Base-by-base conservation (phyloP, 1,284 basidiomycete species). In the Tetrapyrgos nigripes region DNA sequence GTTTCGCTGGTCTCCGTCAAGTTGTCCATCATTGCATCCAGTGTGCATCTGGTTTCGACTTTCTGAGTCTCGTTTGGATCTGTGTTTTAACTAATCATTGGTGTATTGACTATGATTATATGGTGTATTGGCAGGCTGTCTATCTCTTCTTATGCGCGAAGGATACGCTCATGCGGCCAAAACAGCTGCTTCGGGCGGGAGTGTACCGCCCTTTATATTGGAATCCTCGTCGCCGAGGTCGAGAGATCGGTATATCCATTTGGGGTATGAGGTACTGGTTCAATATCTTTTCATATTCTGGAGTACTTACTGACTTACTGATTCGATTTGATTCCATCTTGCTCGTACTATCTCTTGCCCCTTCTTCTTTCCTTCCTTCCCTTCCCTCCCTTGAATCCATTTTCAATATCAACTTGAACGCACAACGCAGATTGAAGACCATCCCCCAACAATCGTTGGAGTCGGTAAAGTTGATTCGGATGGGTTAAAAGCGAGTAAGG, bases 91-190 rank as follows among this genome's bases (percentile, higher is more conserved):
- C 17, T 6, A 9, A 40, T n/a, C 14, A 4, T 17, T 8, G 4
- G 4, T 17, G 19, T 40, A 6, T 8, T 40, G n/a, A 40, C 17
- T n/a, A 40, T 40, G 4, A 40, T n/a, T 40, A 8, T 40, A n/a
- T n/a, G n/a, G n/a, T n/a, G n/a, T n/a, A n/a, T n/a, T 51, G 21
- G 17, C 9, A 55, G 46, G 45, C n/a, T 48, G 46, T 14, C 46
- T 55, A 45, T 55, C 53, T 46, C 45, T 37, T 48, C n/a, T 55
- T 14, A 27, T 55, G 3, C 53, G 53, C 21, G 53, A 55, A 24
- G 53, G 45, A 37, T 55, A 48, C 24, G n/a, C 11, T 24, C 27
- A 55, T 47, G 53, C 45, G 11, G 13, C 5, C n/a, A 23, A 55
- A 24, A 33, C 31, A 13, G 31, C 43, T 17, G 28, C 29, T 6